A percentile compares a stretch with the other conserved stretches of the same genome.
Evolutionary conservation across 768 basidiomycete genomes (phyloP).

Genomic region (Psilocybe cyanescens): DNA sequence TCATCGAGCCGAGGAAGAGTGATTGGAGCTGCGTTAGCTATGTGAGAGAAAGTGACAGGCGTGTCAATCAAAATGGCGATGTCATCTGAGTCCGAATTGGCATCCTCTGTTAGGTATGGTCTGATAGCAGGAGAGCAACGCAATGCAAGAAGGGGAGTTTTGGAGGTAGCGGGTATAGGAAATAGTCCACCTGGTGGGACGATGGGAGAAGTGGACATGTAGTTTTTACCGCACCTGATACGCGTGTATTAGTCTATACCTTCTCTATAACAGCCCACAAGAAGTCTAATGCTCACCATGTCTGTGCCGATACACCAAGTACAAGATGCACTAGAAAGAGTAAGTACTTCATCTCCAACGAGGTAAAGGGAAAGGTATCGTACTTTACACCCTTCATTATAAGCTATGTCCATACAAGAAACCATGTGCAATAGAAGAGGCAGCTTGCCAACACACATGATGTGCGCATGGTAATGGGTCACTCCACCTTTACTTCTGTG

Average conservation of each 20-base stretch:
- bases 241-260: conserved; percentile 1
- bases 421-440: conserved; percentile 13
- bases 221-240: conserved; percentile 61
- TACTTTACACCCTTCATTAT: background rate
- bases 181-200: conserved; percentile 45
- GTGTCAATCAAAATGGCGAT: conserved; percentile 57
- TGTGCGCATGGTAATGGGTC: conserved; percentile 7
- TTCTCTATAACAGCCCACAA: background rate
- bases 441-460: conserved; percentile 2
- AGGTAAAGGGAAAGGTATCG: background rate
- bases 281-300: conserved; percentile 16
- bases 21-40: conserved; percentile 51
- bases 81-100: conserved; percentile 28
- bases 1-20: conserved; percentile 24
- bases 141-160: conserved; percentile 53
- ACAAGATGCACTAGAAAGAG: conserved; percentile 6
- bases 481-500: conserved; percentile 14
- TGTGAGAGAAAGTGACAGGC: conserved; percentile 48
- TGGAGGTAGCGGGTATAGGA: conserved; percentile 11
- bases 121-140: conserved; percentile 62
- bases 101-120: conserved; percentile 63
- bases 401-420: background rate
- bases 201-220: conserved; percentile 45
- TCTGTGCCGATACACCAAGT: conserved; percentile 18
- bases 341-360: conserved; percentile 4